Evolutionary conservation across 352 stramenopile genomes (phyloP).

Genomic region (Phytophthora chlamydospora): DNA sequence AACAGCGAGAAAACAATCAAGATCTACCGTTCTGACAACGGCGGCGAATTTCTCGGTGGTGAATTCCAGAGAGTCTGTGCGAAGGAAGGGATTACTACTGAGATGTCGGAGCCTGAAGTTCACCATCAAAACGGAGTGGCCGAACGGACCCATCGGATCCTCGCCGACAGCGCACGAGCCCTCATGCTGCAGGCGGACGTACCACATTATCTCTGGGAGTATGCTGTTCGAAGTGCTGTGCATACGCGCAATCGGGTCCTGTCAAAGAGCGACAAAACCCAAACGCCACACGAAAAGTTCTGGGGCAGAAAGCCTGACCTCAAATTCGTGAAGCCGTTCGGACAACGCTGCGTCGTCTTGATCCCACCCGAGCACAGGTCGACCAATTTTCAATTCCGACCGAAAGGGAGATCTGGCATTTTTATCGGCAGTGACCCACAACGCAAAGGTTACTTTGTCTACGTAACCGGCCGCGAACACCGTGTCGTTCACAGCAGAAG

Average conservation of each 20-base stretch:
- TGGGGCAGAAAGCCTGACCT: slow-evolving; percentile 16
- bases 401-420: slow-evolving; percentile 6
- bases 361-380: slow-evolving; percentile 9
- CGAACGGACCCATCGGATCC: slow-evolving; percentile 7
- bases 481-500: slow-evolving; percentile 15
- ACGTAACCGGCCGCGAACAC: slow-evolving; percentile 5
- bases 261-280: neutral
- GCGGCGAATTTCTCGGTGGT: neutral
- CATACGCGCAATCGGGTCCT: neutral
- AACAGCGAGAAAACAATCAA: neutral
- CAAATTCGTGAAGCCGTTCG: slow-evolving; percentile 6
- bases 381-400: neutral
- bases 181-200: slow-evolving; percentile 7
- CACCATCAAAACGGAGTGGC: slow-evolving; percentile 18
- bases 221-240: slow-evolving; percentile 3
- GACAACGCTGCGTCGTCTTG: slow-evolving; percentile 7
- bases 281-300: slow-evolving; percentile 9
- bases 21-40: slow-evolving; percentile 14
- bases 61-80: slow-evolving; percentile 6
- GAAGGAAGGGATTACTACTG: slow-evolving; percentile 3
- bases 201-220: slow-evolving; percentile 19
- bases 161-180: neutral
- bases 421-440: slow-evolving; percentile 19
- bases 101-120: slow-evolving; percentile 5
- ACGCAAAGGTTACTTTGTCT: slow-evolving; percentile 20